These are phyloP conservation scores for Umbelopsis vinacea DNA, from an alignment of 192 early-diverging fungal genomes.

Conservation along the genomic window DNA sequence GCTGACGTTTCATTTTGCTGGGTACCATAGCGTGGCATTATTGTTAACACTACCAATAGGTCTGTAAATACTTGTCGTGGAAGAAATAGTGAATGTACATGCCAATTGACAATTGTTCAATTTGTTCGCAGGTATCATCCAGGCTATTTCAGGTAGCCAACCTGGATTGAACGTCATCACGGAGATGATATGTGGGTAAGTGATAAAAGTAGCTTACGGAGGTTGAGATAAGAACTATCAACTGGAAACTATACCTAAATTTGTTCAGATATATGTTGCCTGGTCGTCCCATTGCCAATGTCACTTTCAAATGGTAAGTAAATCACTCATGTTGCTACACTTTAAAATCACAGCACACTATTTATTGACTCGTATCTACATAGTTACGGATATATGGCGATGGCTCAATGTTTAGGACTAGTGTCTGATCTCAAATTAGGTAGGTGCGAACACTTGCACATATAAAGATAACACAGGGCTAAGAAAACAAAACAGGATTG, in stretches of 20 bases:
- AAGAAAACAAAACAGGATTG: slow-evolving; percentile 44
- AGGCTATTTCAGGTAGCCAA: slow-evolving; percentile 47
- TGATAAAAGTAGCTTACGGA: no score
- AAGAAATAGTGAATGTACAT: no score
- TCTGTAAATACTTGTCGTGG: background rate
- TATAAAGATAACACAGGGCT: background rate
- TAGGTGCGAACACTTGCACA: slow-evolving; percentile 21
- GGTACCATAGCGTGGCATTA: background rate
- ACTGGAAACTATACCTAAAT: background rate
- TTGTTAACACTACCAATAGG: slow-evolving; percentile 12
- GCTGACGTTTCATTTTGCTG: background rate
- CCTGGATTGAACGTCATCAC: slow-evolving; percentile 54
- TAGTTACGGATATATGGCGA: slow-evolving; percentile 29
- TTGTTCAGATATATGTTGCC: slow-evolving; percentile 38
- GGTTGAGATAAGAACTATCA: no score
- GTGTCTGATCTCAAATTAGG: slow-evolving; percentile 60
- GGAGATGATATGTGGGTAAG: slow-evolving; percentile 47
- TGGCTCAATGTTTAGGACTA: slow-evolving; percentile 63
- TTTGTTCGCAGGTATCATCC: slow-evolving; percentile 42
- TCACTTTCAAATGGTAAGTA: slow-evolving; percentile 14
- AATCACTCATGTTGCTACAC: background rate
- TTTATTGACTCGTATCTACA: background rate
- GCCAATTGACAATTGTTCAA: background rate
- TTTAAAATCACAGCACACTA: background rate
- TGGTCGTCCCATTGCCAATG: slow-evolving; percentile 41